Percentiles rank a stretch among this genome's conserved stretches.
Evolutionary conservation across 306 rosid species (phyloP).

Genomic region (Abrus precatorius): DNA sequence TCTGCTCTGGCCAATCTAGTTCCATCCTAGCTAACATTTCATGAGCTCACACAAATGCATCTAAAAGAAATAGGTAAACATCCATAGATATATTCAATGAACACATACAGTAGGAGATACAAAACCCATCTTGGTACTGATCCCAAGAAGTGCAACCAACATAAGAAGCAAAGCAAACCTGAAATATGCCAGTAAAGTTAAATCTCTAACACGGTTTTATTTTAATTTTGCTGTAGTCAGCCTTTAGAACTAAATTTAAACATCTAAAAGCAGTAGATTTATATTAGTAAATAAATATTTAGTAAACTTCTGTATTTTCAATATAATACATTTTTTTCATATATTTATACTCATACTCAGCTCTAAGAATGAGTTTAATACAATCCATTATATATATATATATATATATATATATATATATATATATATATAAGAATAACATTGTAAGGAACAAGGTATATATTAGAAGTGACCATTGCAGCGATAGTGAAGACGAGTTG

Average conservation of each 20-base stretch:
- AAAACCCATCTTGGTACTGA: constrained; percentile 66
- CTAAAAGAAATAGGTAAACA: not conserved
- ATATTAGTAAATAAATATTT: too few relatives aligned
- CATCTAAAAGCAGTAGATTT: too few relatives aligned
- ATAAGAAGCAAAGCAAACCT: constrained; percentile 74
- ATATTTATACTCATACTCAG: too few relatives aligned
- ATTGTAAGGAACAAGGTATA: not conserved
- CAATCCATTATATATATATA: too few relatives aligned
- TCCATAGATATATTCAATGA: constrained; percentile 26
- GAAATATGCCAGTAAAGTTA: constrained; percentile 36
- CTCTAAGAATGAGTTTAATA: too few relatives aligned
- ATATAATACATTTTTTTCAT: too few relatives aligned
- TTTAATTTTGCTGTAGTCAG: too few relatives aligned
- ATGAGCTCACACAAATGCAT: constrained; percentile 22
- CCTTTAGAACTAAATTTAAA: too few relatives aligned
- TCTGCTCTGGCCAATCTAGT: not conserved
- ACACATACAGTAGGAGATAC: constrained; percentile 80
- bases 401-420: too few relatives aligned
- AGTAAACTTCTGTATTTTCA: too few relatives aligned
- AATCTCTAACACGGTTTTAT: not conserved
- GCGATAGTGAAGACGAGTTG: constrained; percentile 80
- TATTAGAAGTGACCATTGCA: constrained; percentile 77
- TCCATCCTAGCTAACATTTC: not conserved
- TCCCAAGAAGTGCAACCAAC: constrained; percentile 72
- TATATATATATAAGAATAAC: not conserved